Percentiles rank a stretch among this genome's conserved stretches.
Evolutionary conservation across 805 yeast genomes (phyloP).

Genomic region (Suhomyces faveliae): DNA sequence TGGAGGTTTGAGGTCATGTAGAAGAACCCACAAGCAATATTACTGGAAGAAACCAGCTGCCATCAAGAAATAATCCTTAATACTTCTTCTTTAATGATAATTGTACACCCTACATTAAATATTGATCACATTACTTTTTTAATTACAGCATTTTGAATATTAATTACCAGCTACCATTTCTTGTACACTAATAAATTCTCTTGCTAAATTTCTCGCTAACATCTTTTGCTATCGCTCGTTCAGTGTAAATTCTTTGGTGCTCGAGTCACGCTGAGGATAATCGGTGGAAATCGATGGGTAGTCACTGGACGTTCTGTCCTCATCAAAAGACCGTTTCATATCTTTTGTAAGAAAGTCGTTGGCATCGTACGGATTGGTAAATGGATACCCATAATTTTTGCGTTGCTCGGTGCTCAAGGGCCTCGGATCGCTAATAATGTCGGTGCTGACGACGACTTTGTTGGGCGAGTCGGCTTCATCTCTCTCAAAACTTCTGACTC

Average conservation of each 20-base stretch:
- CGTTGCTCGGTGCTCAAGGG: constrained; percentile 26
- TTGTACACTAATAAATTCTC: too few relatives aligned
- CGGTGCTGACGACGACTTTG: neutral
- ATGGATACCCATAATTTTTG: constrained; percentile 26
- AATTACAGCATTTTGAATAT: too few relatives aligned
- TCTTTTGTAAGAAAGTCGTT: neutral
- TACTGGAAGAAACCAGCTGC: constrained; percentile 67
- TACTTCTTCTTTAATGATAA: neutral
- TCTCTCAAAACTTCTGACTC: neutral
- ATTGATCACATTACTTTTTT: neutral
- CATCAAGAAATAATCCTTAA: constrained; percentile 30
- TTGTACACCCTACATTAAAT: constrained; percentile 12
- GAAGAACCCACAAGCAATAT: constrained; percentile 91
- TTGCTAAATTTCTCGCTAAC: too few relatives aligned
- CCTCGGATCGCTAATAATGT: constrained; percentile 24
- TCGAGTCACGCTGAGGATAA: constrained; percentile 5
- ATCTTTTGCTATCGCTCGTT: neutral
- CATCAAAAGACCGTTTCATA: neutral
- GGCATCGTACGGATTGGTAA: constrained; percentile 14
- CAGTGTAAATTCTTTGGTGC: neutral
- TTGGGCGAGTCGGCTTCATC: neutral
- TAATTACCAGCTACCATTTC: too few relatives aligned
- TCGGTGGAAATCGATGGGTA: constrained; percentile 1
- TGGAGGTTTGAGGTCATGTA: constrained; percentile 79
- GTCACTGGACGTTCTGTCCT: constrained; percentile 3